phyloP scores from a whole-genome alignment of 345 rosid species.

The Eucalyptus erythrocorys region DNA sequence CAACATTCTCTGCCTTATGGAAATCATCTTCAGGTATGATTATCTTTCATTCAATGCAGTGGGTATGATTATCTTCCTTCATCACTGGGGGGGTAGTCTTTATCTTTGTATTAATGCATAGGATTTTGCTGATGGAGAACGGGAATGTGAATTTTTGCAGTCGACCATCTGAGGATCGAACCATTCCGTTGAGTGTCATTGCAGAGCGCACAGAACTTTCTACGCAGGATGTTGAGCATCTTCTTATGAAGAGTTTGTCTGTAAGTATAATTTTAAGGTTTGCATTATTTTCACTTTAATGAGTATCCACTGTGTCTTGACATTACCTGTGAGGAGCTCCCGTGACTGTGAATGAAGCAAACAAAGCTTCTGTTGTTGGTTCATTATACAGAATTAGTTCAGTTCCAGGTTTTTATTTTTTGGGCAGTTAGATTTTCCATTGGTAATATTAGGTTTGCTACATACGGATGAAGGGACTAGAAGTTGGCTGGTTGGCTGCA shows the following conservation, averaged over 20 bases:
- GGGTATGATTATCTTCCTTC: not conserved
- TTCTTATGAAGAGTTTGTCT: slow-evolving; percentile 94
- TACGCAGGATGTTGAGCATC: slow-evolving; percentile 87
- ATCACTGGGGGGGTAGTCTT: not conserved
- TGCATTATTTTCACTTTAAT: not conserved
- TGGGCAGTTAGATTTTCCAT: not conserved
- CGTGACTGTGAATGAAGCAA: not conserved
- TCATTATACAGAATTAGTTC: not conserved
- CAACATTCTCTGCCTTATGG: slow-evolving; percentile 94
- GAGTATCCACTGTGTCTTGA: not conserved
- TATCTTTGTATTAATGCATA: not conserved
- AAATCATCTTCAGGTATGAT: slow-evolving; percentile 91
- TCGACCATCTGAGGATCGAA: slow-evolving; percentile 97
- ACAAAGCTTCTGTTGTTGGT: not conserved
- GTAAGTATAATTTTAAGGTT: slow-evolving; percentile 33
- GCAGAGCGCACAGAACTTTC: slow-evolving; percentile 91
- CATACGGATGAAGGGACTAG: not conserved
- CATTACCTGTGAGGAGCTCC: not conserved
- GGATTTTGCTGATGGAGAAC: not conserved
- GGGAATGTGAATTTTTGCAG: slow-evolving; percentile 21
- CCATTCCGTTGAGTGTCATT: slow-evolving; percentile 73
- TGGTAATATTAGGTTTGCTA: not conserved
- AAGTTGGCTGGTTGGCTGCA: not conserved
- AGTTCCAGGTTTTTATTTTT: not conserved
- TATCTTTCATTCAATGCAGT: not conserved